phyloP scores from a whole-genome alignment of 1,284 basidiomycete species.

The Marasmius oreades region DNA sequence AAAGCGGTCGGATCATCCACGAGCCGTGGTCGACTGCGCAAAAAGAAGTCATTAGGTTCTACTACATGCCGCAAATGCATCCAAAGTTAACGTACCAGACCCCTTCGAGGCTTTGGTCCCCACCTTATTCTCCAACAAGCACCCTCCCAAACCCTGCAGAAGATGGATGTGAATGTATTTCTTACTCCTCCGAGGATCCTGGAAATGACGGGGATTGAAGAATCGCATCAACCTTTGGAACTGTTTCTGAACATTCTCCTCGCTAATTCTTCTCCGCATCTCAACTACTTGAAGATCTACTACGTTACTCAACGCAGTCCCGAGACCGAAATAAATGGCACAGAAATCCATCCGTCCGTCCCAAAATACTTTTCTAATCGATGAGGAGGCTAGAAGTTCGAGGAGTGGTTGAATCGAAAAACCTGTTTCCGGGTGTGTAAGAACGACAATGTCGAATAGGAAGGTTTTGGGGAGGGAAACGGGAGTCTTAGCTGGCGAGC shows the following conservation, averaged over 20 bases:
- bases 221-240: slow-evolving; percentile 1
- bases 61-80: not conserved
- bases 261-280: slow-evolving; percentile 4
- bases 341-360: slow-evolving; percentile 17
- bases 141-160: not conserved
- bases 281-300: slow-evolving; percentile 16
- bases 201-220: not conserved
- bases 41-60: not conserved
- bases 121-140: not conserved
- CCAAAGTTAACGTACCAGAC: not conserved
- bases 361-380: slow-evolving; percentile 12
- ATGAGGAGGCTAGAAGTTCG: slow-evolving; percentile 4
- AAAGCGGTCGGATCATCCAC: slow-evolving; percentile 2
- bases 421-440: not conserved
- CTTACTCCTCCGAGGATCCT: not conserved
- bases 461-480: not conserved
- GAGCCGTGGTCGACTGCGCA: slow-evolving; percentile 1
- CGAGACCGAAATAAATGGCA: slow-evolving; percentile 12
- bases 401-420: slow-evolving; percentile 6
- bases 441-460: slow-evolving; percentile 6
- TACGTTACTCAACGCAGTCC: slow-evolving; percentile 7
- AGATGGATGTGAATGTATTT: slow-evolving; percentile 9
- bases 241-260: not conserved
- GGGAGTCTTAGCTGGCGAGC: too few relatives aligned
- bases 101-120: not conserved